Evolutionary conservation across 2,329 filamentous ascomycete genomes (phyloP).

Genomic region (Colletotrichum liaoningense): DNA sequence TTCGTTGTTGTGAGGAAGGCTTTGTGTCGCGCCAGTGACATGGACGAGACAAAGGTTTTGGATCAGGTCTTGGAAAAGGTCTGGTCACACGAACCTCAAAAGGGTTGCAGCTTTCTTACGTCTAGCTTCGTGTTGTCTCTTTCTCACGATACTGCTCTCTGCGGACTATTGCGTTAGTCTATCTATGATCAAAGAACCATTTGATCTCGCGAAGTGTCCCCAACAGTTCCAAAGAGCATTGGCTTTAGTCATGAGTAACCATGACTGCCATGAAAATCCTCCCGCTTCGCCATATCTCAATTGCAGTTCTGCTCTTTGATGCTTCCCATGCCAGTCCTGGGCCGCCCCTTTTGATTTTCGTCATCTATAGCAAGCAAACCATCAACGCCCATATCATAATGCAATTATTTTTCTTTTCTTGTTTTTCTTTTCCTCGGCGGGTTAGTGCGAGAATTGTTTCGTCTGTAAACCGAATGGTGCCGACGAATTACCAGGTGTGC

Average conservation of each 20-base stretch:
- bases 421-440: constrained; percentile 8
- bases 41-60: background rate
- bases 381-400: constrained; percentile 34
- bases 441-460: constrained; percentile 21
- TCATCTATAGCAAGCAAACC: constrained; percentile 33
- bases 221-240: constrained; percentile 10
- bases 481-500: background rate
- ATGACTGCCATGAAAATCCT: constrained; percentile 11
- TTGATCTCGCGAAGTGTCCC: background rate
- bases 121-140: constrained; percentile 15
- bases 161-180: constrained; percentile 10
- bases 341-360: constrained; percentile 17
- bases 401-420: constrained; percentile 25
- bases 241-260: background rate
- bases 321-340: constrained; percentile 18
- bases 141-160: constrained; percentile 9
- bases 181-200: constrained; percentile 12
- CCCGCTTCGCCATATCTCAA: constrained; percentile 22
- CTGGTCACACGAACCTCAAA: constrained; percentile 14
- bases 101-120: constrained; percentile 17
- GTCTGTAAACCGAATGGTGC: constrained; percentile 27
- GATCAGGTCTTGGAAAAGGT: too few species aligned
- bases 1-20: background rate
- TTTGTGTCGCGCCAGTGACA: background rate
- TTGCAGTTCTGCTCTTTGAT: constrained; percentile 13